Evolutionary conservation across 176 grass and related monocot species (phyloP), one percentile per base, ranked within the genome.

Genomic region (Phyllostachys edulis): DNA sequence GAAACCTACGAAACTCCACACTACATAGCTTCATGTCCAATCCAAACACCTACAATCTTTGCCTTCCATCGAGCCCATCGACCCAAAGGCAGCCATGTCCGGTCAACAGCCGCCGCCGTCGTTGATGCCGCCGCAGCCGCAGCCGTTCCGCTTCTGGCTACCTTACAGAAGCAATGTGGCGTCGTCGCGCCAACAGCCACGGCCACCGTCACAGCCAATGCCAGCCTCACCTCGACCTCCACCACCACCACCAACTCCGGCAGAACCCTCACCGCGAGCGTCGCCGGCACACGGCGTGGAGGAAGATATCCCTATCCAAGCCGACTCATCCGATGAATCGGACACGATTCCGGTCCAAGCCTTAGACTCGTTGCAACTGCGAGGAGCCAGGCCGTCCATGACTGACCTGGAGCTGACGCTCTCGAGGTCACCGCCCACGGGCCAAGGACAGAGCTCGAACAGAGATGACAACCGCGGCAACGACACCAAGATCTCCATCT

Each of bases 111-210:
- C 60, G 45, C 65, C 68, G 80, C 40, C 73, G 23, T 50, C 87
- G 14, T 18, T 56, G 23, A 7, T 70, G 16, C 60, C 61, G 36
- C 88, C 56, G 7, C 79, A 70, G 41, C 77, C 72, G 0, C 87
- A 85, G 77, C 81, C 76, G 23, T 94, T 91, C 59, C 77, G 80
- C 80, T 89, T 91, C 84, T 89, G 92, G 89, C 80, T 91, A 24
- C 92, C 89, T 1, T 81, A 76, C 76, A 84, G 59, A 50, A 85
- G 71, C 75, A 82, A 67, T 61, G 76, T 61, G 14, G 66, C 27
- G 1, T 60, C 69, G 1, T 79, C 82, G 78, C 80, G 65, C 49
- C 80, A 59, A 42, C 88, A 89, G 34, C 77, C 82, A 50, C 76
- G 78, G 26, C 71, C 77, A 23, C 57, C 21, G 17, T 36, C 72